phyloP scores from a whole-genome alignment of 2,329 filamentous ascomycete genomes.

The Cladophialophora psammophila region DNA sequence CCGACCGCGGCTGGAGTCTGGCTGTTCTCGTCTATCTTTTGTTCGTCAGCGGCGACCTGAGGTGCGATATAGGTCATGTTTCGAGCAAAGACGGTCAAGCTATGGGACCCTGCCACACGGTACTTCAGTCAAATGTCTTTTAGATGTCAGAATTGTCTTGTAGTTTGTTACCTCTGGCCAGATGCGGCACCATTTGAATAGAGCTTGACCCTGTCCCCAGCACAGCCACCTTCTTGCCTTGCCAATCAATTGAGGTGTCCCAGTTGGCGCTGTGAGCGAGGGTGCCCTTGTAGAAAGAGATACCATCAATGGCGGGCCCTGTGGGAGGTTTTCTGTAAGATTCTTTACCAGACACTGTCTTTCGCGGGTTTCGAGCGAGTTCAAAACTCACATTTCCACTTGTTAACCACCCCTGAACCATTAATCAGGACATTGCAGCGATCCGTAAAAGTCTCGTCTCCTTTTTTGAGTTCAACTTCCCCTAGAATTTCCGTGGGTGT shows the following conservation, averaged over 20 bases:
- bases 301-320: conserved; percentile 52
- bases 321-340: neutral
- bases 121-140: neutral
- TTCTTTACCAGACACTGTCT: neutral
- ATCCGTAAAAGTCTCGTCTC: conserved; percentile 22
- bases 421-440: conserved; percentile 47
- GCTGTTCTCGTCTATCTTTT: conserved; percentile 25
- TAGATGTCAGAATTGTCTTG: conserved; percentile 28
- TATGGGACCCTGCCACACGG: conserved; percentile 22
- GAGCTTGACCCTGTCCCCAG: conserved; percentile 71
- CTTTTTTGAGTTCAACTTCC: conserved; percentile 21
- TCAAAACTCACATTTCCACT: conserved; percentile 41
- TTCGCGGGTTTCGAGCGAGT: neutral
- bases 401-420: conserved; percentile 51
- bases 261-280: conserved; percentile 46
- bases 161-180: conserved; percentile 39
- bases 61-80: conserved; percentile 42
- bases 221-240: conserved; percentile 66
- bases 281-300: conserved; percentile 46
- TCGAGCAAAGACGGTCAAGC: conserved; percentile 43
- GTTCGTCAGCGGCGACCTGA: conserved; percentile 16
- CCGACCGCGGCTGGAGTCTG: conserved; percentile 18
- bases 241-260: conserved; percentile 55
- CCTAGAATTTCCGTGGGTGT: conserved; percentile 7
- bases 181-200: conserved; percentile 54